These are phyloP conservation scores for Dictyophora rubrovolvata DNA, from an alignment of 768 basidiomycete species.

Conservation along the genomic window DNA sequence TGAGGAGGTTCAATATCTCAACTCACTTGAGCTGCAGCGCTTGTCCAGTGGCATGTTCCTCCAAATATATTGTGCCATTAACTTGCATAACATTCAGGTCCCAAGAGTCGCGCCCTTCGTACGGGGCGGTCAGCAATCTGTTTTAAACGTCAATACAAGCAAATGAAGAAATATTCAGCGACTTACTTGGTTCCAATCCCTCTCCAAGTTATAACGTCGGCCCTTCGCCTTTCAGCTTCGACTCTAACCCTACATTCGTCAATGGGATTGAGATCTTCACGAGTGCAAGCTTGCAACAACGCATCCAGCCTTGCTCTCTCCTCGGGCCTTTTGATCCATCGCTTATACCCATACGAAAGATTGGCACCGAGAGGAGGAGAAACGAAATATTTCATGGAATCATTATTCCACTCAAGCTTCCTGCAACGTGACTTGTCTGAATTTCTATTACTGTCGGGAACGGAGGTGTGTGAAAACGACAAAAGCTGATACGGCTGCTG, in stretches of 20 bases:
- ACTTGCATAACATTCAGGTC: slow-evolving; percentile 76
- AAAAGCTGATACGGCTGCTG: slow-evolving; percentile 61
- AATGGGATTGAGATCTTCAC: slow-evolving; percentile 7
- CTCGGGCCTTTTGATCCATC: slow-evolving; percentile 60
- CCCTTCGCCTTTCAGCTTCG: slow-evolving; percentile 22
- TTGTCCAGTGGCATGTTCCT: slow-evolving; percentile 56
- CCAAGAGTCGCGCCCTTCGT: slow-evolving; percentile 73
- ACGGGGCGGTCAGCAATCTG: slow-evolving; percentile 74
- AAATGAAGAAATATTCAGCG: background rate
- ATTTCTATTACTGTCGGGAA: background rate
- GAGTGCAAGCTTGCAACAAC: slow-evolving; percentile 49
- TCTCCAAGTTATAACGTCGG: slow-evolving; percentile 44
- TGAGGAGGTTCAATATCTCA: background rate
- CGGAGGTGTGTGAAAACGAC: slow-evolving; percentile 61
- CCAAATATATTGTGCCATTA: slow-evolving; percentile 60
- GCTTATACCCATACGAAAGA: slow-evolving; percentile 60
- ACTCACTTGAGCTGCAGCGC: slow-evolving; percentile 57
- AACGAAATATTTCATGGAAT: slow-evolving; percentile 61
- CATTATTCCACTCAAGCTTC: slow-evolving; percentile 52
- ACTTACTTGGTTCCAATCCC: slow-evolving; percentile 78
- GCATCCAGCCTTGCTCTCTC: slow-evolving; percentile 58
- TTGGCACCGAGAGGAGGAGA: slow-evolving; percentile 58
- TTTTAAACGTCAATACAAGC: slow-evolving; percentile 16
- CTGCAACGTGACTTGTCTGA: slow-evolving; percentile 18
- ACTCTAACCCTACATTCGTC: slow-evolving; percentile 21